A percentile compares a stretch with the other conserved stretches of the same genome.
Evolutionary conservation across 208 protist genomes (phyloP).

Genomic region (Acanthamoeba lenticulata): DNA sequence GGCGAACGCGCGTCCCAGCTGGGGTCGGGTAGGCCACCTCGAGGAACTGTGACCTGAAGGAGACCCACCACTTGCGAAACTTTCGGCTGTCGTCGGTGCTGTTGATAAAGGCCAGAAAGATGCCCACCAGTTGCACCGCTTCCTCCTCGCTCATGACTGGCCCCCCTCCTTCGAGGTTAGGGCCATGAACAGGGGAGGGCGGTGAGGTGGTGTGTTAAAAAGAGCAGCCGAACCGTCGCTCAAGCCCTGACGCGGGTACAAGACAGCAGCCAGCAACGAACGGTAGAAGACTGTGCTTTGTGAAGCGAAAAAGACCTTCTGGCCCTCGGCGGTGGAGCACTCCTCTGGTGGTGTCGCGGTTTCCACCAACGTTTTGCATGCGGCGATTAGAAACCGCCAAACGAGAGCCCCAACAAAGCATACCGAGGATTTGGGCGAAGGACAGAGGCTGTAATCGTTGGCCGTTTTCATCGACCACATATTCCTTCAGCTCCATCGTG

Average conservation of each 20-base stretch:
- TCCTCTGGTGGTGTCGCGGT: no score
- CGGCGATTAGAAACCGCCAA: no score
- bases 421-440: not conserved
- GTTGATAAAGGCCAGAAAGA: conserved; percentile 39
- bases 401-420: not conserved
- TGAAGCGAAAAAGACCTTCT: not conserved
- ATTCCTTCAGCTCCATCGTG: not conserved
- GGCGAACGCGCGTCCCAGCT: not conserved
- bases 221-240: not conserved
- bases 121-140: conserved; percentile 34
- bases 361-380: no score
- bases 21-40: not conserved
- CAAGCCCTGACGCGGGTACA: not conserved
- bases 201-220: not conserved
- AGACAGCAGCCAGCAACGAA: not conserved
- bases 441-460: not conserved
- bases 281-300: not conserved
- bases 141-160: conserved; percentile 33
- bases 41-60: conserved; percentile 12
- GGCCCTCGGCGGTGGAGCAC: not conserved
- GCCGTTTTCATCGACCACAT: not conserved
- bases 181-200: not conserved
- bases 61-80: not conserved
- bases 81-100: not conserved
- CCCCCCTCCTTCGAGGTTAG: not conserved